phyloP scores from a whole-genome alignment of 2,329 filamentous ascomycete species.

The Clonostachys sp. region DNA sequence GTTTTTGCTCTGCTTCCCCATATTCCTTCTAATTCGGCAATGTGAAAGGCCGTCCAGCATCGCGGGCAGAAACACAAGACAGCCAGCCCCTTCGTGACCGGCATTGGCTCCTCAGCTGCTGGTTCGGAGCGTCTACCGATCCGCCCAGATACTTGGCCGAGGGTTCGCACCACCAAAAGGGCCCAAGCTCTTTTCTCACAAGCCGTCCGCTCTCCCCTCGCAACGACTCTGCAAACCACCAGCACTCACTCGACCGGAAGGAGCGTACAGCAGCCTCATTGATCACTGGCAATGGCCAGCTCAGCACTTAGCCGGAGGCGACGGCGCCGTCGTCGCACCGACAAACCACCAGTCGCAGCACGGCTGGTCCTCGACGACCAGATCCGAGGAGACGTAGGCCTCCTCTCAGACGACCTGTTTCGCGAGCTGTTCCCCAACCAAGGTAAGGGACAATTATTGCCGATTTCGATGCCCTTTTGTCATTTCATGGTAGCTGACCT shows the following conservation, averaged over 20 bases:
- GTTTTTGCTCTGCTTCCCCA: too few relatives aligned
- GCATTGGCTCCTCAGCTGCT: background rate
- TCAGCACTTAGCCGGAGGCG: background rate
- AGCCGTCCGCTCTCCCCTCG: too few relatives aligned
- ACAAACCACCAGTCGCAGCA: slow-evolving; percentile 74
- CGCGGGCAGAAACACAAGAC: too few relatives aligned
- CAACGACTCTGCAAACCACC: too few relatives aligned
- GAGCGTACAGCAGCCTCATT: too few relatives aligned
- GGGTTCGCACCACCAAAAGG: too few relatives aligned
- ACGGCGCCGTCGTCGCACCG: slow-evolving; percentile 52
- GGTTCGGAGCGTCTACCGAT: background rate
- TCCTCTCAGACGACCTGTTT: slow-evolving; percentile 83
- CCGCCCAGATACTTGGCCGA: too few relatives aligned
- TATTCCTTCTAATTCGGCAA: too few relatives aligned
- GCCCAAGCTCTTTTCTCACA: too few relatives aligned
- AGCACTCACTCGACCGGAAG: too few relatives aligned
- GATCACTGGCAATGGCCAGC: background rate
- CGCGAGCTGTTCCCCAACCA: slow-evolving; percentile 68
- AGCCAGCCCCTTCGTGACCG: background rate
- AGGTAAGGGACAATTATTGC: slow-evolving; percentile 32
- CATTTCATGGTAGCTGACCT: background rate
- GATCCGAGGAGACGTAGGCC: slow-evolving; percentile 78
- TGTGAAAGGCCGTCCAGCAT: too few relatives aligned
- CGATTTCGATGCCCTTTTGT: background rate
- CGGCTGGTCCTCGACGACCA: slow-evolving; percentile 81